A percentile compares a stretch with the other conserved stretches of the same genome.
phyloP scores from a whole-genome alignment of 202 grass and related monocot species.

The Dendrocalamus latiflorus region DNA sequence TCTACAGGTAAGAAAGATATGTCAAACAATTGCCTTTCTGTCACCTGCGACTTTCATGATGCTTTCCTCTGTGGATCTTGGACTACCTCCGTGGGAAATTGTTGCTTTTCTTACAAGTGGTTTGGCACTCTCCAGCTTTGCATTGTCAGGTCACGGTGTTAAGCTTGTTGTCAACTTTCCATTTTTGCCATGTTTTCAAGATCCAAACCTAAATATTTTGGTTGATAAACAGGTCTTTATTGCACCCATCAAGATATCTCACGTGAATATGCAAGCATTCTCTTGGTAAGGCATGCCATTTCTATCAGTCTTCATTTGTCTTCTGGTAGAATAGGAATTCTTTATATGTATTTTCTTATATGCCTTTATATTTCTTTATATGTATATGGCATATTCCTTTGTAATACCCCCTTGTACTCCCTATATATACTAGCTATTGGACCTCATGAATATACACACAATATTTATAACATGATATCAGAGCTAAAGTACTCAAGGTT shows the following conservation, averaged over 20 bases:
- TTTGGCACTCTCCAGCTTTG: constrained; percentile 87
- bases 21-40: constrained; percentile 92
- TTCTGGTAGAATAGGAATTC: no score
- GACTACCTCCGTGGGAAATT: constrained; percentile 78
- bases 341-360: no score
- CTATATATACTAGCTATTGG: no score
- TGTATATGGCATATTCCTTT: no score
- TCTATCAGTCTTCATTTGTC: neutral
- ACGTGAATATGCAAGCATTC: constrained; percentile 93
- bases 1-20: constrained; percentile 92
- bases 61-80: constrained; percentile 91
- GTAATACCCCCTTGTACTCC: no score
- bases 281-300: constrained; percentile 56
- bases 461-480: no score
- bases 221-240: constrained; percentile 74
- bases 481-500: no score
- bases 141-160: constrained; percentile 68
- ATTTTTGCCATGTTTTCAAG: neutral
- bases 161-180: neutral
- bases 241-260: constrained; percentile 99
- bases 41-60: constrained; percentile 91
- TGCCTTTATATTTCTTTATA: no score
- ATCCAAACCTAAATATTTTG: constrained; percentile 22
- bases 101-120: constrained; percentile 82
- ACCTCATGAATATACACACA: no score